Evolutionary conservation across 306 rosid species (phyloP).

Genomic region (Alnus glutinosa): DNA sequence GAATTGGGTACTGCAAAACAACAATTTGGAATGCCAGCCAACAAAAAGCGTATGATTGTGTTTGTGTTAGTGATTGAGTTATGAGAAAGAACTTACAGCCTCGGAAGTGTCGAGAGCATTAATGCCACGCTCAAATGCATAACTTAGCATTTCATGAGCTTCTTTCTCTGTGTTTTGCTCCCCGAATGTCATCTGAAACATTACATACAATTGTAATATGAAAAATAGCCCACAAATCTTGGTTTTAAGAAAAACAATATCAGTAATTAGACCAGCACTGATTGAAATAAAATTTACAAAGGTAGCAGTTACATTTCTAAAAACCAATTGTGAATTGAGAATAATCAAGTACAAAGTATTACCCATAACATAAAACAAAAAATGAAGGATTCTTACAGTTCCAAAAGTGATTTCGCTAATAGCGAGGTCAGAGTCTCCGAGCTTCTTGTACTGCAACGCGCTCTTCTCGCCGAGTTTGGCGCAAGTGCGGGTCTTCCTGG

Average conservation of each 20-base stretch:
- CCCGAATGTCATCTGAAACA: slow-evolving; percentile 85
- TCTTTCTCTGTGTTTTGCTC: slow-evolving; percentile 86
- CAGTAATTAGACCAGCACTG: background rate
- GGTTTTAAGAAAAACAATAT: background rate
- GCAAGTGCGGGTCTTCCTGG: slow-evolving; percentile 21
- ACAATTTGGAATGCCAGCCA: background rate
- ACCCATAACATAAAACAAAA: background rate
- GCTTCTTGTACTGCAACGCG: slow-evolving; percentile 58
- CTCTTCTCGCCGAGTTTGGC: slow-evolving; percentile 35
- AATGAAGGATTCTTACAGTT: slow-evolving; percentile 48
- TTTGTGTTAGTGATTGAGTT: background rate
- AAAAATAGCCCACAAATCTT: background rate
- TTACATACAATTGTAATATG: slow-evolving; percentile 13
- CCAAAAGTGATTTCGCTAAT: slow-evolving; percentile 84
- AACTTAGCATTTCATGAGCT: slow-evolving; percentile 72
- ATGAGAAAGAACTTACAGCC: slow-evolving; percentile 47
- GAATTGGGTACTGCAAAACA: slow-evolving; percentile 79
- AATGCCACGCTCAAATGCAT: slow-evolving; percentile 69
- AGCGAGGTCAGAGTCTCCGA: slow-evolving; percentile 84
- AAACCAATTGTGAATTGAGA: background rate
- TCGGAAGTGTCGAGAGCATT: slow-evolving; percentile 81
- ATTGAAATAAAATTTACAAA: no score
- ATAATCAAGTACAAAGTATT: no score
- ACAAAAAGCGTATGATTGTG: background rate
- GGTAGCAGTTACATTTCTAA: background rate